A percentile compares a stretch with the other conserved stretches of the same genome.
Evolutionary conservation across 371 early-diverging fungal species (phyloP).

Genomic region (Rhizomucor pusillus): DNA sequence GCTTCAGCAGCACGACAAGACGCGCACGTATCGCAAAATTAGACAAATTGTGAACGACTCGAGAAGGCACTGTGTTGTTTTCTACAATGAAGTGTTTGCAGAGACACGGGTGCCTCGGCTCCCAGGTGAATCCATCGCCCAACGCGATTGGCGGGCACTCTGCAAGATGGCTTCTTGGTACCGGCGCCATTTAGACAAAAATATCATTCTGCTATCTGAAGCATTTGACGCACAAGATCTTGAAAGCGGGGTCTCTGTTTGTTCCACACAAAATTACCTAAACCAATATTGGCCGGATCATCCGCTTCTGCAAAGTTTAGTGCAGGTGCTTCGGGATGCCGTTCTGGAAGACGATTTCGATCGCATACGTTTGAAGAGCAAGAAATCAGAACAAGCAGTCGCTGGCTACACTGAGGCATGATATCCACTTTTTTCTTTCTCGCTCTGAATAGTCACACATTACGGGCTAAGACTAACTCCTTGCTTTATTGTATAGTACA

Average conservation of each 20-base stretch:
- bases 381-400: slow-evolving; percentile 21
- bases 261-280: slow-evolving; percentile 43
- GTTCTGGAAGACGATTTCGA: slow-evolving; percentile 52
- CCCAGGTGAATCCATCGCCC: slow-evolving; percentile 42
- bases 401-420: slow-evolving; percentile 54
- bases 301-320: slow-evolving; percentile 42
- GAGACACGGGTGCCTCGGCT: slow-evolving; percentile 41
- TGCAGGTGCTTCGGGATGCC: slow-evolving; percentile 49
- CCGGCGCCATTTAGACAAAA: slow-evolving; percentile 40
- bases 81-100: slow-evolving; percentile 65
- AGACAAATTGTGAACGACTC: slow-evolving; percentile 59
- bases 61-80: slow-evolving; percentile 55
- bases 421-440: neutral
- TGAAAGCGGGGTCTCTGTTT: slow-evolving; percentile 10
- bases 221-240: slow-evolving; percentile 8
- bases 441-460: too few species aligned
- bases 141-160: slow-evolving; percentile 63
- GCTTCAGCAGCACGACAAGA: slow-evolving; percentile 65
- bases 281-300: slow-evolving; percentile 36
- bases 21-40: slow-evolving; percentile 59
- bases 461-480: neutral
- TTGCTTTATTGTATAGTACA: slow-evolving; percentile 38
- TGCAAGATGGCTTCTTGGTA: slow-evolving; percentile 60
- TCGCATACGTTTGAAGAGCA: slow-evolving; percentile 27
- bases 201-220: slow-evolving; percentile 59